A percentile compares a stretch with the other conserved stretches of the same genome.
Evolutionary conservation across 2,329 filamentous ascomycete species (phyloP).

Genomic region (Grosmannia penicillata): DNA sequence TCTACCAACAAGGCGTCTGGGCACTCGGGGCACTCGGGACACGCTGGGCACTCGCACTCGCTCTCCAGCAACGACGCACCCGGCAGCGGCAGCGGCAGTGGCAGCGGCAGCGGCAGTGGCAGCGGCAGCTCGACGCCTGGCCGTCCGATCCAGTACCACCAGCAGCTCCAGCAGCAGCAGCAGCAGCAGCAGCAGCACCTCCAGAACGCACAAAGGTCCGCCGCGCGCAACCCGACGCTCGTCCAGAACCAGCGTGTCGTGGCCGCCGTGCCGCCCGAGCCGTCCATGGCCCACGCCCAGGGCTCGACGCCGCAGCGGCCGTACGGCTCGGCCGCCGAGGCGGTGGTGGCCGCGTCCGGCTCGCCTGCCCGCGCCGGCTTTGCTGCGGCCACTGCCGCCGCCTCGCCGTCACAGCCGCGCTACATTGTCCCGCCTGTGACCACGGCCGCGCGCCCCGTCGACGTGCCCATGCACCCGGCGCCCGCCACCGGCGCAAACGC

Average conservation of each 20-base stretch:
- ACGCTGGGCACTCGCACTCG: too few relatives aligned
- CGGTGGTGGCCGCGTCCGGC: too few relatives aligned
- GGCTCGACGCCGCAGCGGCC: constrained; percentile 28
- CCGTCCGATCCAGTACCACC: constrained; percentile 18
- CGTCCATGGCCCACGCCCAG: constrained; percentile 44
- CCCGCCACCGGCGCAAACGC: constrained; percentile 13
- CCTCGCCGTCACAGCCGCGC: too few relatives aligned
- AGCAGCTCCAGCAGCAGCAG: constrained; percentile 16
- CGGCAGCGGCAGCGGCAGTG: constrained; percentile 10
- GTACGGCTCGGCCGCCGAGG: constrained; percentile 6
- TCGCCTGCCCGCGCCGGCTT: background rate
- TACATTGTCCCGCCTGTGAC: too few relatives aligned
- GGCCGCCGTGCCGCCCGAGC: constrained; percentile 44
- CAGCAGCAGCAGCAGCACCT: constrained; percentile 12
- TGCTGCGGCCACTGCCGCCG: background rate
- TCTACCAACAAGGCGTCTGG: constrained; percentile 23
- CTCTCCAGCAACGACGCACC: constrained; percentile 11
- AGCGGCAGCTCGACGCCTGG: constrained; percentile 2
- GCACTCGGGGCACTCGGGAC: constrained; percentile 12
- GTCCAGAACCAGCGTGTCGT: constrained; percentile 37
- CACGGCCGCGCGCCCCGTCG: constrained; percentile 39
- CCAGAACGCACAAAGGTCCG: constrained; percentile 11
- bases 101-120: constrained; percentile 16
- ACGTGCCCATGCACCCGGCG: constrained; percentile 39
- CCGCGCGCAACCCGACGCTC: constrained; percentile 32